A percentile compares a stretch with the other conserved stretches of the same genome.
Evolutionary conservation across 139 green algal species (phyloP).

Genomic region (Coelastrella sp.): DNA sequence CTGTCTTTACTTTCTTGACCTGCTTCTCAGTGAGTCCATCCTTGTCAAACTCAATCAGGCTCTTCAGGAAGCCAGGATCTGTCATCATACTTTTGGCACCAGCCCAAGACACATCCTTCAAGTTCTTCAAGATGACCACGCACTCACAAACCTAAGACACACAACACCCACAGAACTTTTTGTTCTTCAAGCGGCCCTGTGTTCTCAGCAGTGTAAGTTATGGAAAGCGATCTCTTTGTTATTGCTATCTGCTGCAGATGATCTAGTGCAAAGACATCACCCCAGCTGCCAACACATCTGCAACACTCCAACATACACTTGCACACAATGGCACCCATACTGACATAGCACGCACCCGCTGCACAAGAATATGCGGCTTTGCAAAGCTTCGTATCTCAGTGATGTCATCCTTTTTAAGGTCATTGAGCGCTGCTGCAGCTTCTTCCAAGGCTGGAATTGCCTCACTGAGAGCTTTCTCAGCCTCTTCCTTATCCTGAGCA

Average conservation of each 20-base stretch:
- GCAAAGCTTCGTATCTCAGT: slow-evolving; percentile 90
- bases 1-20: slow-evolving; percentile 82
- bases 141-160: slow-evolving; percentile 87
- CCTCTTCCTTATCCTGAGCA: slow-evolving; percentile 84
- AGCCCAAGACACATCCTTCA: slow-evolving; percentile 90
- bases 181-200: no score
- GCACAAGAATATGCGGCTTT: slow-evolving; percentile 88
- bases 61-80: slow-evolving; percentile 83
- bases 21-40: slow-evolving; percentile 83
- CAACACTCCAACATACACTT: no score
- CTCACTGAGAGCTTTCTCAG: slow-evolving; percentile 84
- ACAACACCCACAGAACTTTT: no score
- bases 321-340: no score
- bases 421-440: slow-evolving; percentile 83
- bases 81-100: slow-evolving; percentile 93
- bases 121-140: slow-evolving; percentile 85
- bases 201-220: no score
- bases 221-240: no score
- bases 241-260: background rate
- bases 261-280: no score
- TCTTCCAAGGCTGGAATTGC: slow-evolving; percentile 90
- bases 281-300: no score
- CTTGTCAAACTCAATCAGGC: slow-evolving; percentile 91
- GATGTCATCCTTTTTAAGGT: slow-evolving; percentile 92
- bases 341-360: slow-evolving; percentile 67